Base-by-base conservation (phyloP, 345 rosid species). In the Moringa oleifera region DNA sequence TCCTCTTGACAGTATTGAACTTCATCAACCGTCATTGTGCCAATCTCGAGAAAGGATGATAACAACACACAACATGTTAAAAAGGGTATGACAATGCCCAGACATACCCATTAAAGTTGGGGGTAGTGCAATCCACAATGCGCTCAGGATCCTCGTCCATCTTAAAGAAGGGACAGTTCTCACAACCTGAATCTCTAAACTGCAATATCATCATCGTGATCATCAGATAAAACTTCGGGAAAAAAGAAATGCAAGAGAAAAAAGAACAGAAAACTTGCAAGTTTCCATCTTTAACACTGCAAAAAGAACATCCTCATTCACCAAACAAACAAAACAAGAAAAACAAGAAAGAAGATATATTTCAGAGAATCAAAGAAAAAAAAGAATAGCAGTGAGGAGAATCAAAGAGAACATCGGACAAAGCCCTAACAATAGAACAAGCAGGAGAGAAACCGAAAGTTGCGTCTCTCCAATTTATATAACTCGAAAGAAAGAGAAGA, bases 111-210 rank as follows among this genome's bases (percentile, higher is more conserved):
- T 74, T 88, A 71, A 88, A 88, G 64, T 90, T 88, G 54, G 93
- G 90, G 24, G 97, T 87, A 31, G 97, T 88, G 73, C 91, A 85
- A 53, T 90, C 97, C 16, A 72, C 93, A 33, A 88, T 80, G 60
- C 92, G 92, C 67, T 90, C 97, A 9, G 83, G 82, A 60, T 90
- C 93, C 51, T 84, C 95, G 25, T 84, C 93, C 95, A 90, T 85
- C 81, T 90, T 85, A 62, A 90, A 85, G 80, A 87, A 85, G 56
- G 92, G 71, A 72, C 89, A 90, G 60, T 90, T 90, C 79, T 90
- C 95, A 60, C 97, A 87, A 33, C 95, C 97, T 25, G 90, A 83
- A 55, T 90, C 93, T 28, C 97, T 74, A 45, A 81, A 84, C 87
- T 84, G 79, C 54, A 62, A 9, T 37, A 5, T 20, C 19, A 45